phyloP scores from a whole-genome alignment of 202 grass and related monocot species.

The Panicum virgatum region DNA sequence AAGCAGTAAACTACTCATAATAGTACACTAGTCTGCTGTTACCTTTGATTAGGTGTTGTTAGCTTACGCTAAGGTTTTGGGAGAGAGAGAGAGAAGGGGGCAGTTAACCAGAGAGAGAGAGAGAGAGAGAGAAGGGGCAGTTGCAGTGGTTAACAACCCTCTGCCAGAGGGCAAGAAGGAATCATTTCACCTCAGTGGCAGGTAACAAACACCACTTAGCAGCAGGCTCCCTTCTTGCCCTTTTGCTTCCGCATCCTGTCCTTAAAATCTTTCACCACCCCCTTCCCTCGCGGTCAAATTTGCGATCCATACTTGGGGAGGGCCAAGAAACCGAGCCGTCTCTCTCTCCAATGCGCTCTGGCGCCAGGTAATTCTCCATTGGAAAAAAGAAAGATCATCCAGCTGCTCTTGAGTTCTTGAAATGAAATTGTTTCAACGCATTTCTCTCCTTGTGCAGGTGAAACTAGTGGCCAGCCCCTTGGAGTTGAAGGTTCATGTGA shows the following conservation, averaged over 20 bases:
- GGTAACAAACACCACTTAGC: constrained; percentile 57
- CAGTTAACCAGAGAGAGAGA: background rate
- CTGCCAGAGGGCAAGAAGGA: constrained; percentile 60
- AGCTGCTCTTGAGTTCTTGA: constrained; percentile 33
- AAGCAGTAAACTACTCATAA: constrained; percentile 50
- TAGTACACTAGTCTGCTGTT: constrained; percentile 40
- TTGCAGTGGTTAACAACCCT: constrained; percentile 59
- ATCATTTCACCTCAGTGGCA: constrained; percentile 66
- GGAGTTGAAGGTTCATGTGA: constrained; percentile 30
- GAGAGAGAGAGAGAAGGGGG: background rate
- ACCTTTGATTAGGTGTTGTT: constrained; percentile 47
- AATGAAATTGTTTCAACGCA: constrained; percentile 7
- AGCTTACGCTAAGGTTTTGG: constrained; percentile 58
- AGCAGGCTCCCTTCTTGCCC: constrained; percentile 25
- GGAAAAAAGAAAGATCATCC: constrained; percentile 9
- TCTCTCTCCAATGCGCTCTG: background rate
- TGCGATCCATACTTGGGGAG: constrained; percentile 34
- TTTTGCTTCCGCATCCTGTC: constrained; percentile 48
- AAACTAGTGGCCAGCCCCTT: constrained; percentile 25
- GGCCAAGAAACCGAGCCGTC: constrained; percentile 19
- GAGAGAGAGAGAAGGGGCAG: constrained; percentile 13
- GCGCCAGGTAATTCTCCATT: constrained; percentile 37
- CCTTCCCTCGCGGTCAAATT: constrained; percentile 46
- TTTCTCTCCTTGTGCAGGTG: constrained; percentile 34
- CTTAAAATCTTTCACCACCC: constrained; percentile 60